phyloP scores from a whole-genome alignment of 768 basidiomycete genomes.

The Dacryopinax primogenitus region DNA sequence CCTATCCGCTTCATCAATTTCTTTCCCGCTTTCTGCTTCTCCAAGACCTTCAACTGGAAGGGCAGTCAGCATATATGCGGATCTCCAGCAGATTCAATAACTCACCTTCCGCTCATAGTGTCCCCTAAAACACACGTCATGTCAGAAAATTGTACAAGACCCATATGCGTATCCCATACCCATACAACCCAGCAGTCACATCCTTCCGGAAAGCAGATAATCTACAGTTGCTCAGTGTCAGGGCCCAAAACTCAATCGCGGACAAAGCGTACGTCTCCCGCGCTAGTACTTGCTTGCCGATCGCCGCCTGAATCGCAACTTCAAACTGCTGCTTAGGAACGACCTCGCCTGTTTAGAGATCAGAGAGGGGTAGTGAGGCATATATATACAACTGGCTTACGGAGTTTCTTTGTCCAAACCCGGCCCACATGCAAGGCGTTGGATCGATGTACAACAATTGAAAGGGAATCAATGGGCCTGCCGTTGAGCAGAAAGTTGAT shows the following conservation, averaged over 20 bases:
- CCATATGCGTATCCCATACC: constrained; percentile 32
- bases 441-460: constrained; percentile 78
- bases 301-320: constrained; percentile 85
- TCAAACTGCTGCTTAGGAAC: constrained; percentile 89
- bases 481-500: constrained; percentile 84
- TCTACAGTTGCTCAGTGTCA: constrained; percentile 2
- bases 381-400: constrained; percentile 36
- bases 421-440: constrained; percentile 60
- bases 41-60: constrained; percentile 30
- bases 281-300: constrained; percentile 77
- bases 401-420: constrained; percentile 83
- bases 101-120: constrained; percentile 91
- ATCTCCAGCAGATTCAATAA: constrained; percentile 44
- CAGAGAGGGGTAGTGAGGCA: constrained; percentile 13
- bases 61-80: not conserved
- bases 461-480: constrained; percentile 84
- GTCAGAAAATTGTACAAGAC: constrained; percentile 5
- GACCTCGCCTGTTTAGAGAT: constrained; percentile 52
- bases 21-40: constrained; percentile 82
- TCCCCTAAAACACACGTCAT: constrained; percentile 31
- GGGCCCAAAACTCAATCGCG: too few relatives aligned
- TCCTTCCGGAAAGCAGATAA: constrained; percentile 33
- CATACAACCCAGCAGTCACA: constrained; percentile 88
- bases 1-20: constrained; percentile 78
- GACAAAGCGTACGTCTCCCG: constrained; percentile 49